Percentiles rank a stretch among this genome's conserved stretches.
Evolutionary conservation across 176 grass and related monocot genomes (phyloP).

Genomic region (Thalia dealbata): DNA sequence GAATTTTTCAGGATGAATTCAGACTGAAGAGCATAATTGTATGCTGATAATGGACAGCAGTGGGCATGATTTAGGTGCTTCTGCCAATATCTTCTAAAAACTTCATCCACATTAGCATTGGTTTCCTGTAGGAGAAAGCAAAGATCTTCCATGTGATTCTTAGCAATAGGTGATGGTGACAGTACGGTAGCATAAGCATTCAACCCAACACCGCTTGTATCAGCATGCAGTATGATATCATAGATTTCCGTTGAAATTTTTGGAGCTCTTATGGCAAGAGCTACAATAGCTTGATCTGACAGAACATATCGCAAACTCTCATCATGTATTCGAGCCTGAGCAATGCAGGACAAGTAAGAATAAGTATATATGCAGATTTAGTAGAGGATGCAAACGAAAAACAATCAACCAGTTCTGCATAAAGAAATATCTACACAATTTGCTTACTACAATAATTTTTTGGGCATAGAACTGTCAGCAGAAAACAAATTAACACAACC

Average conservation of each 20-base stretch:
- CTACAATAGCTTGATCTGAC: constrained; percentile 75
- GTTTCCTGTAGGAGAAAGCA: constrained; percentile 36
- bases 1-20: constrained; percentile 54
- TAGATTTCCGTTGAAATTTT: constrained; percentile 51
- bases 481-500: too few species aligned
- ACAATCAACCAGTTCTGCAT: too few species aligned
- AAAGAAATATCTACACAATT: too few species aligned
- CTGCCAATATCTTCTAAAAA: constrained; percentile 52
- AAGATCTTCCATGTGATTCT: constrained; percentile 63
- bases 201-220: constrained; percentile 27
- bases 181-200: constrained; percentile 25
- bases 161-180: constrained; percentile 49
- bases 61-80: constrained; percentile 47
- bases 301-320: constrained; percentile 83
- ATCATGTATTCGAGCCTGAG: constrained; percentile 89
- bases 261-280: constrained; percentile 53
- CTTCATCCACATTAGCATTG: constrained; percentile 36
- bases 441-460: neutral
- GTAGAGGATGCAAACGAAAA: neutral
- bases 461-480: neutral
- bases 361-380: neutral
- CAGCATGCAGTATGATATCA: constrained; percentile 54
- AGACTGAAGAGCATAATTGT: constrained; percentile 65
- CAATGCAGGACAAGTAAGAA: constrained; percentile 7
- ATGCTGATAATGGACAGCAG: constrained; percentile 61